A percentile compares a stretch with the other conserved stretches of the same genome.
Conservation (phyloP, 345 rosid species). For the Clarkia xantiana region DNA sequence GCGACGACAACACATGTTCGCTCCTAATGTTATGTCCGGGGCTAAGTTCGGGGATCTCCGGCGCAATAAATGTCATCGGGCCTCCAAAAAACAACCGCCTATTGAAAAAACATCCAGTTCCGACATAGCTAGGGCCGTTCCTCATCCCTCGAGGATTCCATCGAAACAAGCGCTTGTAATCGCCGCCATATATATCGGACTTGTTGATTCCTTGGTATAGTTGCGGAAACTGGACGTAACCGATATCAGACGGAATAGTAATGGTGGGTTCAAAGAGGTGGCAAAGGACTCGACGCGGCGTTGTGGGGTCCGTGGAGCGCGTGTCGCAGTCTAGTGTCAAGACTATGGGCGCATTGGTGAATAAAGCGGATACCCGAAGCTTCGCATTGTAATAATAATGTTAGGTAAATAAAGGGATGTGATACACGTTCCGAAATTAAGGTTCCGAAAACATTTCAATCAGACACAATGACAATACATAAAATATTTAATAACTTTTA, state of each 20-base stretch:
- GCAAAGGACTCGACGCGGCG: constrained; percentile 36
- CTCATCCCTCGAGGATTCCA: constrained; percentile 35
- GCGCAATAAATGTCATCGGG: constrained; percentile 5
- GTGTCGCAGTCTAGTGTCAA: not conserved
- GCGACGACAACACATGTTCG: constrained; percentile 16
- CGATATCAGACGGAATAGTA: constrained; percentile 9
- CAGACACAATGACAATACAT: no score
- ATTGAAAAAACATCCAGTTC: constrained; percentile 51
- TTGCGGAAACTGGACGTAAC: constrained; percentile 64
- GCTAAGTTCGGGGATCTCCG: constrained; percentile 23
- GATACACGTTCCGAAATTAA: no score
- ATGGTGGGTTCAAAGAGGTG: constrained; percentile 29
- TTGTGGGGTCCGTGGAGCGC: not conserved
- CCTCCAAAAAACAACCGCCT: constrained; percentile 18
- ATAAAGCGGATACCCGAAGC: constrained; percentile 56
- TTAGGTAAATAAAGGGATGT: no score
- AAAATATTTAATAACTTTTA: no score
- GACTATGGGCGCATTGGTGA: constrained; percentile 59
- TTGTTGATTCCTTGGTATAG: constrained; percentile 31
- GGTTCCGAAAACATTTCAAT: no score
- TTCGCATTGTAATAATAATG: constrained; percentile 8
- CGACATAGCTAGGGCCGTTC: constrained; percentile 30
- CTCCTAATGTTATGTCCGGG: constrained; percentile 11
- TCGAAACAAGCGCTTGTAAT: constrained; percentile 20
- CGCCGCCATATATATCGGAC: constrained; percentile 42